phyloP scores from a whole-genome alignment of 176 grass and related monocot genomes.

The Rhynchospora pubera region DNA sequence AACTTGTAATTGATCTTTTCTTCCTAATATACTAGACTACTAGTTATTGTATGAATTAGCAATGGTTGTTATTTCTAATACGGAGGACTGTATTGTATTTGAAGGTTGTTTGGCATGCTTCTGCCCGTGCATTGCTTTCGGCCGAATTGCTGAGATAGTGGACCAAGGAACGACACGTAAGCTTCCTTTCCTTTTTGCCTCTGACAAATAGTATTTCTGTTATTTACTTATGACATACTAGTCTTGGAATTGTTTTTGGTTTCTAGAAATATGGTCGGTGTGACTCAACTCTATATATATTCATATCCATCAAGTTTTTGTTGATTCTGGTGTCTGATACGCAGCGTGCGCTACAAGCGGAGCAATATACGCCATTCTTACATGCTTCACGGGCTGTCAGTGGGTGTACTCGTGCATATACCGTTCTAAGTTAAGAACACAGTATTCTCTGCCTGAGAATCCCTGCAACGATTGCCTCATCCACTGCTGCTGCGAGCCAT shows the following conservation, averaged over 20 bases:
- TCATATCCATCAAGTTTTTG: not conserved
- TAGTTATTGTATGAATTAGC: not conserved
- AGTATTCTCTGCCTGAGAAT: constrained; percentile 35
- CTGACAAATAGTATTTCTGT: not conserved
- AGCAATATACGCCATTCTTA: constrained; percentile 27
- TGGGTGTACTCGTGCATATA: constrained; percentile 47
- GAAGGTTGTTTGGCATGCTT: constrained; percentile 46
- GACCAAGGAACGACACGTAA: constrained; percentile 37
- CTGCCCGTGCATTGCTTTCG: constrained; percentile 64
- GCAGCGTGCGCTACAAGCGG: constrained; percentile 39
- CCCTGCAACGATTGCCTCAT: constrained; percentile 68
- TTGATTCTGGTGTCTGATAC: not conserved
- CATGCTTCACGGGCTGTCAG: not conserved
- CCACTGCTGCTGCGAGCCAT: constrained; percentile 39
- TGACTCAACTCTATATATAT: not conserved
- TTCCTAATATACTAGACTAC: not conserved
- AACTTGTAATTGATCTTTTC: constrained; percentile 32
- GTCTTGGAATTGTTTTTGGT: not conserved
- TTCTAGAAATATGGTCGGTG: not conserved
- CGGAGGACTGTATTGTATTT: not conserved
- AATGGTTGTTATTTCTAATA: not conserved
- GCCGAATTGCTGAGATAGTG: constrained; percentile 40
- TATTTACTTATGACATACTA: not conserved
- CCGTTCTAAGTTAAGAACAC: constrained; percentile 40
- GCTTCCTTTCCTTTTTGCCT: not conserved